phyloP scores from a whole-genome alignment of 2,329 filamentous ascomycete genomes.

The Pseudogymnoascus sp. region DNA sequence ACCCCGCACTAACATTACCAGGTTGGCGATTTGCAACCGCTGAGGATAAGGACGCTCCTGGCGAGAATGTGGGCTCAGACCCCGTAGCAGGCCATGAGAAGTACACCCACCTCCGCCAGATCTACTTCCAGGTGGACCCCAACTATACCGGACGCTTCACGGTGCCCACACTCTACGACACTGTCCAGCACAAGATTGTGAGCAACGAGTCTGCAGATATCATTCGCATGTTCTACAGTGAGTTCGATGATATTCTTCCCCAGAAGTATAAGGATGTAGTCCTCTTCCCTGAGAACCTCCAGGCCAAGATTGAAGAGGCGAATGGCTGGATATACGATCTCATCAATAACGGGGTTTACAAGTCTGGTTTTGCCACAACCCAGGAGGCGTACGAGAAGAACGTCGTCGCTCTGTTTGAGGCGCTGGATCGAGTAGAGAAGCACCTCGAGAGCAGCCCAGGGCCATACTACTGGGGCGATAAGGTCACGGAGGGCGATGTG shows the following conservation, averaged over 20 bases:
- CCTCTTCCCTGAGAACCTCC: constrained; percentile 61
- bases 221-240: constrained; percentile 73
- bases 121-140: constrained; percentile 60
- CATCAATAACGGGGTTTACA: constrained; percentile 68
- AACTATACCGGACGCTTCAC: constrained; percentile 64
- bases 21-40: constrained; percentile 59
- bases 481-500: constrained; percentile 76
- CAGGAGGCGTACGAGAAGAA: constrained; percentile 76
- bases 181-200: constrained; percentile 60
- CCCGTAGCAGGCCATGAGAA: constrained; percentile 54
- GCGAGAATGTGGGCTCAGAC: constrained; percentile 58
- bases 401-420: constrained; percentile 63
- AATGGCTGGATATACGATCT: constrained; percentile 74
- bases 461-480: constrained; percentile 68
- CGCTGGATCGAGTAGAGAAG: constrained; percentile 68
- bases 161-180: constrained; percentile 62
- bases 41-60: constrained; percentile 49
- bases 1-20: background rate
- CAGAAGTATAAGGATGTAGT: constrained; percentile 53
- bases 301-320: constrained; percentile 60
- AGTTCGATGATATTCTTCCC: constrained; percentile 66
- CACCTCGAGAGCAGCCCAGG: constrained; percentile 51
- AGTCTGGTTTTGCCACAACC: constrained; percentile 76
- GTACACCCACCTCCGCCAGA: constrained; percentile 42
- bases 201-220: constrained; percentile 82